Conservation (phyloP, 306 rosid species). For the Lotus japonicus region DNA sequence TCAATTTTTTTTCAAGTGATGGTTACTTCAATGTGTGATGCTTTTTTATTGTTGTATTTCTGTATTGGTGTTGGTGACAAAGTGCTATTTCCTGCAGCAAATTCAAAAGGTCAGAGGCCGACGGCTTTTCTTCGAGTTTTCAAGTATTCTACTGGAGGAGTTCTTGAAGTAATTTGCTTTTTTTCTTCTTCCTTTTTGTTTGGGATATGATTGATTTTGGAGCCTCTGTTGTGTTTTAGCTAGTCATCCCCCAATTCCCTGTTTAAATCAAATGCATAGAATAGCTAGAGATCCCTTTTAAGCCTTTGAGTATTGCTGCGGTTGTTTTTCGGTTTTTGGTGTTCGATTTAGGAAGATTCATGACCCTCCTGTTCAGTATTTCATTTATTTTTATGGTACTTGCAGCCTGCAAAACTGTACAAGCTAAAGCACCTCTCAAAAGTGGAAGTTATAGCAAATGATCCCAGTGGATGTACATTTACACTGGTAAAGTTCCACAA, state of each 20-base stretch:
- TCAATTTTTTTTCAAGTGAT: not conserved
- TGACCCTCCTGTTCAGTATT: not conserved
- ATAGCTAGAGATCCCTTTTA: not conserved
- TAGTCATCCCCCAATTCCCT: not conserved
- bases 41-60: not conserved
- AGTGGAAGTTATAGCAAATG: constrained; percentile 86
- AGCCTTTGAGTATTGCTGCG: not conserved
- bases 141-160: constrained; percentile 94
- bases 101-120: constrained; percentile 59
- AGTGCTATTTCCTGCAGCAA: constrained; percentile 49
- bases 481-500: constrained; percentile 63
- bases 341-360: not conserved
- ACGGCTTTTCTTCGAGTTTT: constrained; percentile 85
- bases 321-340: not conserved
- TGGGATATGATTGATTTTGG: not conserved
- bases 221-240: not conserved
- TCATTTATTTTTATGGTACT: not conserved
- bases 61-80: constrained; percentile 20
- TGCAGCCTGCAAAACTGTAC: constrained; percentile 93
- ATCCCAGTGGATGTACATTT: constrained; percentile 92
- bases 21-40: not conserved
- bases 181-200: not conserved
- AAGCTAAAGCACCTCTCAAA: constrained; percentile 87
- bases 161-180: constrained; percentile 65
- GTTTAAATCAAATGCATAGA: not conserved